Conservation (phyloP, 164 flowering plant genomes). For the Amborella trichopoda region DNA sequence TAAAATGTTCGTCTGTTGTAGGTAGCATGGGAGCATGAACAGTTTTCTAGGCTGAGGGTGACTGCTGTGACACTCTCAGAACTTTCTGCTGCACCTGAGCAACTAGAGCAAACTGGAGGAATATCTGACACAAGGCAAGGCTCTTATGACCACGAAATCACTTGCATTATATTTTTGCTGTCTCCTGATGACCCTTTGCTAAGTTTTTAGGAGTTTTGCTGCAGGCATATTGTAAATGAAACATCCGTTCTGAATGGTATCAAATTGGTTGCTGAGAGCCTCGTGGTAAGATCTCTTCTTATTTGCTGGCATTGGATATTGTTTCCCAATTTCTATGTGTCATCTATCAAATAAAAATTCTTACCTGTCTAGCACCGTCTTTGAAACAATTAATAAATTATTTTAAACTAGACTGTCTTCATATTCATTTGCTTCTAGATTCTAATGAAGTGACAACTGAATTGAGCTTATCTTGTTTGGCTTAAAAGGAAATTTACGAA, state of each 20-base stretch:
- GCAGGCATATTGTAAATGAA: conserved; percentile 56
- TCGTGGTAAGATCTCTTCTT: conserved; percentile 92
- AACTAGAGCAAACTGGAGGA: conserved; percentile 73
- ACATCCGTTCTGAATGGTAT: conserved; percentile 46
- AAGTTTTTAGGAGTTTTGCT: conserved; percentile 4
- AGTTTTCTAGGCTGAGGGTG: conserved; percentile 82
- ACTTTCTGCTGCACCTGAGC: conserved; percentile 68
- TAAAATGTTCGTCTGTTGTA: conserved; percentile 29
- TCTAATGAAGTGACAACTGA: too few relatives aligned
- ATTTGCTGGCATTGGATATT: too few relatives aligned
- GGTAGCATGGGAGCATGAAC: conserved; percentile 99
- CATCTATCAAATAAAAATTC: too few relatives aligned
- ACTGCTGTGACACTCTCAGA: conserved; percentile 90
- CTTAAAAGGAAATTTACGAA: too few relatives aligned
- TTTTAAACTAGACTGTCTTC: too few relatives aligned
- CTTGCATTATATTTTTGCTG: neutral
- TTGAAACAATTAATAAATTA: too few relatives aligned
- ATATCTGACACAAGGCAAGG: conserved; percentile 64
- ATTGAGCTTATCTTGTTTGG: too few relatives aligned
- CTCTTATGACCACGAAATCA: conserved; percentile 3
- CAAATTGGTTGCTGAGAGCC: conserved; percentile 88
- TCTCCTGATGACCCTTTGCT: conserved; percentile 1
- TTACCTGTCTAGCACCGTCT: too few relatives aligned
- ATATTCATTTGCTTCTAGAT: too few relatives aligned
- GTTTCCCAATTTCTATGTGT: too few relatives aligned